Evolutionary conservation across 2,329 filamentous ascomycete genomes (phyloP).

Genomic region (Aspergillus sp.): DNA sequence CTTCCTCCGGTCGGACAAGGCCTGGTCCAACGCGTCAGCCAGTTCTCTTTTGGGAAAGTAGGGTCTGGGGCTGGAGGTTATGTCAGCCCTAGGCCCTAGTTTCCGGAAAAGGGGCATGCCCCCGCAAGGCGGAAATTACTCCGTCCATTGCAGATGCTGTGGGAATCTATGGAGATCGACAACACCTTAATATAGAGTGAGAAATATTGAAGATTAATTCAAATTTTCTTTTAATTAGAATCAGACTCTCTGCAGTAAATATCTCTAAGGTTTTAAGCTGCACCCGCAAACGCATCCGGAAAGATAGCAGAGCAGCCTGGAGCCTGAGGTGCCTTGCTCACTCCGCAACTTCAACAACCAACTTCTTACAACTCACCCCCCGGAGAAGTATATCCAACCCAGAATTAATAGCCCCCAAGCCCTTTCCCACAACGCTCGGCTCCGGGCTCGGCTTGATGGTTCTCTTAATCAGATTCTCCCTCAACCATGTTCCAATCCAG

Average conservation of each 20-base stretch:
- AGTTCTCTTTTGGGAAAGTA: slow-evolving; percentile 25
- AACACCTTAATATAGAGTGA: no score
- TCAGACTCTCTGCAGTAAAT: no score
- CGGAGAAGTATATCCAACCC: slow-evolving; percentile 36
- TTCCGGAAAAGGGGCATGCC: slow-evolving; percentile 8
- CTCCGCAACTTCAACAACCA: slow-evolving; percentile 42
- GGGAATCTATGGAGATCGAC: no score
- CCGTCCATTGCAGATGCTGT: no score
- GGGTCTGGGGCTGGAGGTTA: slow-evolving; percentile 24
- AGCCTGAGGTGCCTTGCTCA: slow-evolving; percentile 15
- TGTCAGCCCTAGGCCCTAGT: slow-evolving; percentile 18
- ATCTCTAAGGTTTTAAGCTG: no score
- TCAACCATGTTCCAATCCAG: slow-evolving; percentile 43
- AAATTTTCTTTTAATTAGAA: no score
- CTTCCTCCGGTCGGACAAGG: background rate
- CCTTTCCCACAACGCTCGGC: slow-evolving; percentile 37
- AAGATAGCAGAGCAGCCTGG: no score
- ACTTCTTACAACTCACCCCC: slow-evolving; percentile 47
- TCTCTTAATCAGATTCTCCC: slow-evolving; percentile 31
- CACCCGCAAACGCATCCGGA: no score
- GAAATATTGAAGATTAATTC: no score
- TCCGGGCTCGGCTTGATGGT: slow-evolving; percentile 42
- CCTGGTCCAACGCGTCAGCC: slow-evolving; percentile 22
- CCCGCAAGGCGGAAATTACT: background rate
- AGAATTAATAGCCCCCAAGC: slow-evolving; percentile 37